Conservation (phyloP, 2,329 filamentous ascomycete genomes). For the Diaporthe vaccinii region DNA sequence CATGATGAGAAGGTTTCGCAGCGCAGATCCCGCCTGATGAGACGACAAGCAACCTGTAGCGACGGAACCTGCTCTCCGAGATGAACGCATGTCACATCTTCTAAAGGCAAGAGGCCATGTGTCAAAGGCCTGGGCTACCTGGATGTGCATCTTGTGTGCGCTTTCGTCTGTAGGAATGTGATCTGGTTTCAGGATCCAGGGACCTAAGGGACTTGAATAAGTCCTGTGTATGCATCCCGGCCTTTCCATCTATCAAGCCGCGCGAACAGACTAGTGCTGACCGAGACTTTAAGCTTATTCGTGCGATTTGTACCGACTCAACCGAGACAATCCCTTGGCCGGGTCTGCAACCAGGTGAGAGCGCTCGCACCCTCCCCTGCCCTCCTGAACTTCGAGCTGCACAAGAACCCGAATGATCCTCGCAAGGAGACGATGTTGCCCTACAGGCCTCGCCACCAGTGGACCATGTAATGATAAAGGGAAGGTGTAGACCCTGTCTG, state of each 20-base stretch:
- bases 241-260: slow-evolving; percentile 5
- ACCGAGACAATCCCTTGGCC: slow-evolving; percentile 5
- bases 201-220: neutral
- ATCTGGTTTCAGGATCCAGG: slow-evolving; percentile 3
- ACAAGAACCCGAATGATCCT: neutral
- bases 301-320: slow-evolving; percentile 3
- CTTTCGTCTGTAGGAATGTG: neutral
- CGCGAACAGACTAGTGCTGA: slow-evolving; percentile 20
- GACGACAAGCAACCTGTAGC: neutral
- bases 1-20: slow-evolving; percentile 1
- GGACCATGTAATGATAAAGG: neutral
- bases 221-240: neutral
- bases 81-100: neutral
- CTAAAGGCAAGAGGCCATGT: neutral
- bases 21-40: neutral
- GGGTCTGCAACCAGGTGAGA: neutral
- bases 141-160: neutral
- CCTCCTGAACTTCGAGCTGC: neutral
- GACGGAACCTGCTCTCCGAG: slow-evolving; percentile 2
- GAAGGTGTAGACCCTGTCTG: neutral
- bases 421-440: neutral
- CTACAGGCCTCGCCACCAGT: neutral
- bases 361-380: too few relatives aligned
- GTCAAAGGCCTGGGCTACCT: neutral
- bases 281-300: slow-evolving; percentile 2